A percentile compares a stretch with the other conserved stretches of the same genome.
These are phyloP conservation scores for Funneliformis caledonium DNA, from an alignment of 371 early-diverging fungal species.

Conservation along the genomic window DNA sequence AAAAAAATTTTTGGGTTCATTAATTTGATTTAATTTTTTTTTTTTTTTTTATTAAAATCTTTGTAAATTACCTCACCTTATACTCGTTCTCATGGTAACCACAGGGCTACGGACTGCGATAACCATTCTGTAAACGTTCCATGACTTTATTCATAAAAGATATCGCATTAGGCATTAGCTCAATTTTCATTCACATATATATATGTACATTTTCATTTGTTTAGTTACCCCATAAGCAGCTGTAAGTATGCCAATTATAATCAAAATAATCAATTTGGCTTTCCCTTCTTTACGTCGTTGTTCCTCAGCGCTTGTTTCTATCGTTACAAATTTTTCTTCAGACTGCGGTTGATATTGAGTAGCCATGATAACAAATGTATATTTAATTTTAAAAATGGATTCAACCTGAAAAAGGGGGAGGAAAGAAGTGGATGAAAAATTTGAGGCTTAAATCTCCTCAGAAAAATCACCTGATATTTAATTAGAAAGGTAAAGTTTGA, in stretches of 20 bases:
- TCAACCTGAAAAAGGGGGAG: background rate
- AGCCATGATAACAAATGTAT: background rate
- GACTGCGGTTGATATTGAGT: background rate
- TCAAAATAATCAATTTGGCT: slow-evolving; percentile 9
- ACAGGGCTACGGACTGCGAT: slow-evolving; percentile 14
- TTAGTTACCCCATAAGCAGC: slow-evolving; percentile 3
- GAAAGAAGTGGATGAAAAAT: background rate
- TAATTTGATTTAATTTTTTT: background rate
- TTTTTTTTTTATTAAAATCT: no score
- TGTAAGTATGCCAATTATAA: slow-evolving; percentile 5
- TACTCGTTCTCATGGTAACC: slow-evolving; percentile 2
- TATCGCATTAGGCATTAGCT: background rate
- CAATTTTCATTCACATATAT: background rate
- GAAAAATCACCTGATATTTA: no score
- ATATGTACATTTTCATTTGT: background rate
- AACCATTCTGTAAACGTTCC: slow-evolving; percentile 35
- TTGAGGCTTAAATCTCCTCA: no score
- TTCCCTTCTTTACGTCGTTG: background rate
- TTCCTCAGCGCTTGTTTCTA: background rate
- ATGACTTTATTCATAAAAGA: background rate
- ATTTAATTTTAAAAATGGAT: background rate
- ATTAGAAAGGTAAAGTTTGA: no score
- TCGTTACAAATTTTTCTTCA: background rate
- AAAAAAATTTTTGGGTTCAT: background rate
- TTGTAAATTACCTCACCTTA: background rate